Base-by-base conservation (phyloP, 495 filamentous ascomycete genomes). In the Talaromyces liani region DNA sequence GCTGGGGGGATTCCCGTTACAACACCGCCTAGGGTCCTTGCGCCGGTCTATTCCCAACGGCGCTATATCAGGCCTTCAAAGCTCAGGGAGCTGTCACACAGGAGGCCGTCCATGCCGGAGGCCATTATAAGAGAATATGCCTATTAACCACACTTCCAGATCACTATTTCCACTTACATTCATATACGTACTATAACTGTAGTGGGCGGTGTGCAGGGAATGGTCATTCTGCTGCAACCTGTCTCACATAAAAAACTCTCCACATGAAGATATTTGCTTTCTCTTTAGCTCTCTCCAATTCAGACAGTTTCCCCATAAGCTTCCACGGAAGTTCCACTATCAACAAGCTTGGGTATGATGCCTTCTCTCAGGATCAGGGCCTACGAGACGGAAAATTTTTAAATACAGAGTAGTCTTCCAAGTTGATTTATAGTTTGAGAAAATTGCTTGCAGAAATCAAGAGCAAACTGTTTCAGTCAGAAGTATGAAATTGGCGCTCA, bases 321-420 rank as follows among this genome's bases (percentile, higher is more conserved):
- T 51, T 51, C 47, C 47, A 51, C 47, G n/a, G 47, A 51, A 51
- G n/a, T 51, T 51, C 47, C 47, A 24, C 47, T 51, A 51, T 51
- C n/a, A 51, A 51, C 24, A 51, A 51, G 18, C 47, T 51, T 51
- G 47, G 47, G 47, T 51, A 51, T 51, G 47, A 51, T 51, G 47
- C 18, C 47, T 51, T 51, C 47, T 51, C 47, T 18, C 47, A 51
- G 47, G 18, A 51, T 51, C 47, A 1, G 47, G 47, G 47, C 47
- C 18, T 51, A 51, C 47, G 47, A 51, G 47, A 51, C 47, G 47
- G 18, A 51, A 51, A 20, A 51, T 4, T 18, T 51, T 51, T 51
- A 51, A 51, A 51, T 51, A 51, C 47, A 51, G 47, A 51, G 47
- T 18, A 4, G 47, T 51, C 18, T 51, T 51, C 18, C 18, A 51